Conservation (phyloP, 208 protist genomes). For the Giardia duodenalis region DNA sequence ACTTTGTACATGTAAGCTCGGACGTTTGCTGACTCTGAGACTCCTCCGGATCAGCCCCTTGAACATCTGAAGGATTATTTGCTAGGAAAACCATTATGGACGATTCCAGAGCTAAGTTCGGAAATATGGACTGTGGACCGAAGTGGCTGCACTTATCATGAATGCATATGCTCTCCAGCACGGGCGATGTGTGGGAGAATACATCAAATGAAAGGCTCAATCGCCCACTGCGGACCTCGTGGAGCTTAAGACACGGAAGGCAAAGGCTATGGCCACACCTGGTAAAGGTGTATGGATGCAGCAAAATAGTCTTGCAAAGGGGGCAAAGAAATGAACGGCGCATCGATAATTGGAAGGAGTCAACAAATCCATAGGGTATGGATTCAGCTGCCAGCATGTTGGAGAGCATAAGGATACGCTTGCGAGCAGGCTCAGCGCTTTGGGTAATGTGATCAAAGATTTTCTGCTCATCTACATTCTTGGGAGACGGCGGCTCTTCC, state of each 20-base stretch:
- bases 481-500: not conserved
- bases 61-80: not conserved
- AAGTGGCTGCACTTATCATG: not conserved
- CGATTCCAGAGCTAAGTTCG: not conserved
- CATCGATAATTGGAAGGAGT: not conserved
- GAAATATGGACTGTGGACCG: not conserved
- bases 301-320: not conserved
- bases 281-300: not conserved
- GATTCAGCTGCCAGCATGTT: not conserved
- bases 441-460: not conserved
- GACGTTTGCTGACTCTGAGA: too few relatives aligned
- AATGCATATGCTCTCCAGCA: not conserved
- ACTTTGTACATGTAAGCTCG: too few relatives aligned
- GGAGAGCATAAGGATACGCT: not conserved
- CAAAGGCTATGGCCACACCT: not conserved
- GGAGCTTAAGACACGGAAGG: not conserved
- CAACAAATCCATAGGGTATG: not conserved
- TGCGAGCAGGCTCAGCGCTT: not conserved
- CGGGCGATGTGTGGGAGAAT: not conserved
- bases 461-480: not conserved
- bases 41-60: too few relatives aligned
- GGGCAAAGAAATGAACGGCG: not conserved
- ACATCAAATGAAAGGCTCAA: not conserved
- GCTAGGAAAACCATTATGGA: not conserved
- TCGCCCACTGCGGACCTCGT: not conserved